phyloP scores from a whole-genome alignment of 2,329 filamentous ascomycete species.

The Metarhizium sp. region DNA sequence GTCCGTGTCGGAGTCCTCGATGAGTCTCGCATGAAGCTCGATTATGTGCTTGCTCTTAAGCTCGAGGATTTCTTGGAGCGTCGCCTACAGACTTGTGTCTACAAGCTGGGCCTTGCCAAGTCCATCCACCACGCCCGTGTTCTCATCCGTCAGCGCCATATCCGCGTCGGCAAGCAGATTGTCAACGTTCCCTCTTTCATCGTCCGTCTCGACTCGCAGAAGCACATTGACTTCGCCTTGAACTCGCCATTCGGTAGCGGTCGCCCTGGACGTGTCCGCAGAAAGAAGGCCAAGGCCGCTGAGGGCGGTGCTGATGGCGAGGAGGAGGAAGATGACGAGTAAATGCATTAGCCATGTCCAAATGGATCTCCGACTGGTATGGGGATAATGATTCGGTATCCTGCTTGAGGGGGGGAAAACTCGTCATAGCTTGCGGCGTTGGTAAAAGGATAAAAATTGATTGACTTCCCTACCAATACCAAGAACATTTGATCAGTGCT shows the following conservation, averaged over 20 bases:
- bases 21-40: constrained; percentile 99
- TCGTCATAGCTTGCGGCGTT: constrained; percentile 44
- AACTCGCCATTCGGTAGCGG: constrained; percentile 97
- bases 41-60: constrained; percentile 99
- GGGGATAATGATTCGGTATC: constrained; percentile 22
- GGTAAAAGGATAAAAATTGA: constrained; percentile 36
- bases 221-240: constrained; percentile 99
- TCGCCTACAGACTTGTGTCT: constrained; percentile 98
- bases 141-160: constrained; percentile 98
- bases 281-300: constrained; percentile 98
- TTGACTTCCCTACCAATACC: constrained; percentile 25
- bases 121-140: constrained; percentile 99
- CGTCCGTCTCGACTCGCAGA: constrained; percentile 99
- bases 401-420: constrained; percentile 28
- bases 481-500: constrained; percentile 12
- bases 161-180: constrained; percentile 99
- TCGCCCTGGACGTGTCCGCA: constrained; percentile 92
- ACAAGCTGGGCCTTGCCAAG: constrained; percentile 99
- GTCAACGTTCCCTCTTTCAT: constrained; percentile 99
- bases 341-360: constrained; percentile 30
- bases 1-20: constrained; percentile 99
- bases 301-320: constrained; percentile 74
- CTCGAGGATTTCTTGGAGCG: constrained; percentile 99
- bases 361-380: constrained; percentile 20
- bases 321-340: constrained; percentile 79